Evolutionary conservation across 192 early-diverging fungal species (phyloP).

Genomic region (Kickxella alabastrina): DNA sequence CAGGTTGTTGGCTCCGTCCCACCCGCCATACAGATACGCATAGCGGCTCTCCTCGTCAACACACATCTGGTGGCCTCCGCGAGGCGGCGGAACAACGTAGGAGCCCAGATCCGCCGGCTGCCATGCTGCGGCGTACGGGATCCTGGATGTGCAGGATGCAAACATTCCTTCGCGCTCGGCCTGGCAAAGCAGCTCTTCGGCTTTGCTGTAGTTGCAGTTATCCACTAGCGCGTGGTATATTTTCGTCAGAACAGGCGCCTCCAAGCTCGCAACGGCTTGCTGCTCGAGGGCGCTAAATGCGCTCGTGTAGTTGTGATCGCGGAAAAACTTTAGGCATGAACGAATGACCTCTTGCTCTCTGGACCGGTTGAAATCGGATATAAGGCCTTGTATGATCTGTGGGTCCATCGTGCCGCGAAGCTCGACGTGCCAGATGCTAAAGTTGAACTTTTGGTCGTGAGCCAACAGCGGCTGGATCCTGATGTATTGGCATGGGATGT

Average conservation of each 20-base stretch:
- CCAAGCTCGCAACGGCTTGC: slow-evolving; percentile 62
- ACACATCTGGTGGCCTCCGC: slow-evolving; percentile 98
- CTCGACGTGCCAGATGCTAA: slow-evolving; percentile 93
- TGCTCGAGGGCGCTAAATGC: slow-evolving; percentile 68
- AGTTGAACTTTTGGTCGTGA: slow-evolving; percentile 92
- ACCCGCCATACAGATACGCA: slow-evolving; percentile 91
- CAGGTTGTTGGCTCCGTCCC: slow-evolving; percentile 84
- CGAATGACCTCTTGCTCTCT: slow-evolving; percentile 77
- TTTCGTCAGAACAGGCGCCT: slow-evolving; percentile 76
- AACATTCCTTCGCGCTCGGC: slow-evolving; percentile 67
- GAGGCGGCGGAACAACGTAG: slow-evolving; percentile 52
- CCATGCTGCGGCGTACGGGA: slow-evolving; percentile 74
- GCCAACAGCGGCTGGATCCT: slow-evolving; percentile 90
- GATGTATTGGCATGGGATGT: slow-evolving; percentile 87
- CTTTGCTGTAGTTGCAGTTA: slow-evolving; percentile 66
- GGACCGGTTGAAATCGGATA: slow-evolving; percentile 47
- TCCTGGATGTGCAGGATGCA: slow-evolving; percentile 62
- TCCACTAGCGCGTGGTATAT: slow-evolving; percentile 67
- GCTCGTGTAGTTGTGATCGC: slow-evolving; percentile 71
- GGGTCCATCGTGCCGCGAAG: slow-evolving; percentile 70
- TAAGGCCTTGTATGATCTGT: slow-evolving; percentile 57
- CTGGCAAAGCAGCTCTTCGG: slow-evolving; percentile 67
- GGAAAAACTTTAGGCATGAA: slow-evolving; percentile 85
- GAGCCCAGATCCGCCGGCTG: slow-evolving; percentile 14
- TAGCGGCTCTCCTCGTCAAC: slow-evolving; percentile 69